phyloP scores from a whole-genome alignment of 1,284 basidiomycete genomes.

The Ganoderma lingzhi region DNA sequence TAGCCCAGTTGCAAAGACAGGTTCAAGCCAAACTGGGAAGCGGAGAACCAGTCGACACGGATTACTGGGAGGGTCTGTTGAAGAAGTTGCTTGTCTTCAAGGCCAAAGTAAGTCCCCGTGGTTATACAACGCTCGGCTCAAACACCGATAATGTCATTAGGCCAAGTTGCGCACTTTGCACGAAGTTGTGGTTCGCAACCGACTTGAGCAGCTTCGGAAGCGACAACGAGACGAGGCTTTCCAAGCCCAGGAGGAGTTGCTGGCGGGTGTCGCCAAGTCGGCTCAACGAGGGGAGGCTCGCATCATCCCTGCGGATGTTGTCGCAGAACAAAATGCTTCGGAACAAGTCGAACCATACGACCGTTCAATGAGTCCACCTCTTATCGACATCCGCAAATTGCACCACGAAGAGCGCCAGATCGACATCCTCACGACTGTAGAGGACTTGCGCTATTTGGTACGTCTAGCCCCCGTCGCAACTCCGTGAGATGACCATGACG shows the following conservation, averaged over 20 bases:
- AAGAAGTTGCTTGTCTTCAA: slow-evolving; percentile 98
- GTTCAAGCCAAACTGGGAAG: slow-evolving; percentile 90
- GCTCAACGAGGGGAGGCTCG: slow-evolving; percentile 53
- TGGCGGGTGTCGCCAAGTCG: slow-evolving; percentile 77
- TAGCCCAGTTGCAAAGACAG: slow-evolving; percentile 84
- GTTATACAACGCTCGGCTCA: neutral
- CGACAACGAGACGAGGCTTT: slow-evolving; percentile 95
- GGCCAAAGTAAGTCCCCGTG: slow-evolving; percentile 76
- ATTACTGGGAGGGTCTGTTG: slow-evolving; percentile 96
- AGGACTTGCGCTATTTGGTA: slow-evolving; percentile 75
- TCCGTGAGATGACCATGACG: neutral
- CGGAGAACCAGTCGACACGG: slow-evolving; percentile 94
- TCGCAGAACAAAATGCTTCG: slow-evolving; percentile 52
- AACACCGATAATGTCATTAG: slow-evolving; percentile 47
- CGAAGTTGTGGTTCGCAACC: slow-evolving; percentile 95
- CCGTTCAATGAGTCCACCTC: slow-evolving; percentile 82
- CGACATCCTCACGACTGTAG: slow-evolving; percentile 75
- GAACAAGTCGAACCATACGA: slow-evolving; percentile 82
- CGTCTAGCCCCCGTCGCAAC: slow-evolving; percentile 40
- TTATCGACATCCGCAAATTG: slow-evolving; percentile 77
- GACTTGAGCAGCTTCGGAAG: slow-evolving; percentile 94
- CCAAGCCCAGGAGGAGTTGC: slow-evolving; percentile 90
- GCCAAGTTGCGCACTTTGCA: slow-evolving; percentile 93
- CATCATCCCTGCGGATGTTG: slow-evolving; percentile 42
- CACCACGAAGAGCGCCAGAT: slow-evolving; percentile 81